phyloP scores from a whole-genome alignment of 2,329 filamentous ascomycete genomes.

The Aspergillus vadensis region DNA sequence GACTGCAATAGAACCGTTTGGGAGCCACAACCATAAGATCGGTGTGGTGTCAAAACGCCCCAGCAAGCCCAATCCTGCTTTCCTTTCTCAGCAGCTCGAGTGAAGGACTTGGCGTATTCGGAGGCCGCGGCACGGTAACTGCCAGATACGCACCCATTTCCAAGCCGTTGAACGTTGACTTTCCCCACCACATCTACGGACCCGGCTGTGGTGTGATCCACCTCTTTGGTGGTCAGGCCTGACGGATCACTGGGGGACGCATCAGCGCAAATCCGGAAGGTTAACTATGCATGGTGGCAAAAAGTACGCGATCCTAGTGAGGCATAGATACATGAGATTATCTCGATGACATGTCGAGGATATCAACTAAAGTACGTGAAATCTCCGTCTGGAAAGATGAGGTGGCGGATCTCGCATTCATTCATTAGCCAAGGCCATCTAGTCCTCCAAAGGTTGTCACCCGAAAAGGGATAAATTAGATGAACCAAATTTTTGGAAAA shows the following conservation, averaged over 20 bases:
- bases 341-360: neutral
- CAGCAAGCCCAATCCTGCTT: neutral
- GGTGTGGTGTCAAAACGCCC: neutral
- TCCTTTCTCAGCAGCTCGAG: neutral
- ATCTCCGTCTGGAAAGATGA: neutral
- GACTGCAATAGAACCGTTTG: neutral
- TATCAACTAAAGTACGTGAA: neutral
- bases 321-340: neutral
- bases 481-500: neutral
- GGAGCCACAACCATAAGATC: neutral
- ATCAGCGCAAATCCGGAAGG: constrained; percentile 8
- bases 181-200: constrained; percentile 20
- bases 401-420: neutral
- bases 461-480: neutral
- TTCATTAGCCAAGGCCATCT: neutral
- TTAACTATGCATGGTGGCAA: constrained; percentile 5
- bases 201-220: constrained; percentile 18
- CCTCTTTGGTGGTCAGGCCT: constrained; percentile 14
- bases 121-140: constrained; percentile 10
- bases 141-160: constrained; percentile 9
- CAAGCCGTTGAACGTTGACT: constrained; percentile 13
- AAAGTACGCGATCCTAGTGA: constrained; percentile 7
- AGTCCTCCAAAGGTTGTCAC: neutral
- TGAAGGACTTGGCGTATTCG: neutral
- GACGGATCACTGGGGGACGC: constrained; percentile 7